phyloP scores from a whole-genome alignment of 2,329 filamentous ascomycete genomes.

The Emergomyces pasteurianus region DNA sequence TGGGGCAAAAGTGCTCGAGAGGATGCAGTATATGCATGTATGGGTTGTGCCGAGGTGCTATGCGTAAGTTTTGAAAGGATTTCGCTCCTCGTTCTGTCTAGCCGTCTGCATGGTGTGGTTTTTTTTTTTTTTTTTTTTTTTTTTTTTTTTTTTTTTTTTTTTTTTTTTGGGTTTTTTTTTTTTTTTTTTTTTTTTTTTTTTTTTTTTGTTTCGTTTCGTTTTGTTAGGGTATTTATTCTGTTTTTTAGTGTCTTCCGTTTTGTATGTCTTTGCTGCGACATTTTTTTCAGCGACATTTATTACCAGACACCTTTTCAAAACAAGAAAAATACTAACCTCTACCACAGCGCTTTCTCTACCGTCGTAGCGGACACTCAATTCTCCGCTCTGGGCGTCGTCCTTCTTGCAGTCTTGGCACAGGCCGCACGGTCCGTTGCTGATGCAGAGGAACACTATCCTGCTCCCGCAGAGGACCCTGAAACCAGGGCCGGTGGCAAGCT shows the following conservation, averaged over 20 bases:
- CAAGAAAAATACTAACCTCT: neutral
- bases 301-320: neutral
- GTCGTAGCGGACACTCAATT: constrained; percentile 62
- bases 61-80: constrained; percentile 20
- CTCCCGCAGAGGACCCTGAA: neutral
- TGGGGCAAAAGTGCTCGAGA: constrained; percentile 15
- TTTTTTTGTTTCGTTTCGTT: neutral
- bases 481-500: neutral
- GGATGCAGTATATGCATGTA: constrained; percentile 19
- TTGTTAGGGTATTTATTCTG: too few relatives aligned
- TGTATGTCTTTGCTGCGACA: too few relatives aligned
- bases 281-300: too few relatives aligned
- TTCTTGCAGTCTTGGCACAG: constrained; percentile 53
- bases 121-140: constrained; percentile 2
- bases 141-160: neutral
- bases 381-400: constrained; percentile 56
- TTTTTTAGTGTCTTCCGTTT: too few relatives aligned
- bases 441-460: neutral
- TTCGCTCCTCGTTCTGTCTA: too few relatives aligned
- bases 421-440: constrained; percentile 31
- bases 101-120: neutral
- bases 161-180: neutral
- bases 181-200: too few relatives aligned
- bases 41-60: constrained; percentile 31
- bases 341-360: constrained; percentile 47